These are phyloP conservation scores for Xanthoconium separans DNA, from an alignment of 1,284 basidiomycete species.

Conservation along the genomic window DNA sequence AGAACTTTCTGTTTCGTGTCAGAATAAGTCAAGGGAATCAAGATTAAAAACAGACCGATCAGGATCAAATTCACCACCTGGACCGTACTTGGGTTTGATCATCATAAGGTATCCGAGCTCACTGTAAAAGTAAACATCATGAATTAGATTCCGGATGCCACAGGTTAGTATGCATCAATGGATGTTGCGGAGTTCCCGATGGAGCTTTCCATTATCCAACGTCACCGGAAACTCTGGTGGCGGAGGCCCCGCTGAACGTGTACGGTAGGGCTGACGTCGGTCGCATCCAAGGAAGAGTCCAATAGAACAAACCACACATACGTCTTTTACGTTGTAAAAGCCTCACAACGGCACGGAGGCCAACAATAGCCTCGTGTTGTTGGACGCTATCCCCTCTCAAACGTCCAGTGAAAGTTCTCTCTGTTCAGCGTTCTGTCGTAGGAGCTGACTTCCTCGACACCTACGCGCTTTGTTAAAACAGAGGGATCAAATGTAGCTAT, in stretches of 20 bases:
- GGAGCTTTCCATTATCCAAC: constrained; percentile 59
- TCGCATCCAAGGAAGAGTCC: neutral
- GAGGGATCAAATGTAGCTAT: neutral
- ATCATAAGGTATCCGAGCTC: constrained; percentile 67
- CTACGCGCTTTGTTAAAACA: too few relatives aligned
- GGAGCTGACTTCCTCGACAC: constrained; percentile 34
- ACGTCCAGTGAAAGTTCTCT: constrained; percentile 35
- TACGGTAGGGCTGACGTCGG: constrained; percentile 43
- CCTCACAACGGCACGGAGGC: constrained; percentile 65
- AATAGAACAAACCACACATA: constrained; percentile 28
- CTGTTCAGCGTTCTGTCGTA: constrained; percentile 25
- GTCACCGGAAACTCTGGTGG: constrained; percentile 74
- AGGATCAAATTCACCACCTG: constrained; percentile 73
- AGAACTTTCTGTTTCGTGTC: constrained; percentile 41
- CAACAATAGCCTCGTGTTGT: constrained; percentile 61
- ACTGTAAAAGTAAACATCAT: constrained; percentile 36
- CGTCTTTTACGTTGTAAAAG: constrained; percentile 73
- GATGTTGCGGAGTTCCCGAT: constrained; percentile 67
- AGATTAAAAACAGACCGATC: constrained; percentile 51
- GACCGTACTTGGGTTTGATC: constrained; percentile 68
- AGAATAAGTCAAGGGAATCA: neutral
- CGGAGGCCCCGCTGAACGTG: constrained; percentile 77
- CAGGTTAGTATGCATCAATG: constrained; percentile 56
- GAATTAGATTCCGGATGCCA: neutral
- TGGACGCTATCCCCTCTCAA: constrained; percentile 61